These are phyloP conservation scores for Mycosphaerelloides madeirae DNA, from an alignment of 2,329 filamentous ascomycete species.

Conservation along the genomic window DNA sequence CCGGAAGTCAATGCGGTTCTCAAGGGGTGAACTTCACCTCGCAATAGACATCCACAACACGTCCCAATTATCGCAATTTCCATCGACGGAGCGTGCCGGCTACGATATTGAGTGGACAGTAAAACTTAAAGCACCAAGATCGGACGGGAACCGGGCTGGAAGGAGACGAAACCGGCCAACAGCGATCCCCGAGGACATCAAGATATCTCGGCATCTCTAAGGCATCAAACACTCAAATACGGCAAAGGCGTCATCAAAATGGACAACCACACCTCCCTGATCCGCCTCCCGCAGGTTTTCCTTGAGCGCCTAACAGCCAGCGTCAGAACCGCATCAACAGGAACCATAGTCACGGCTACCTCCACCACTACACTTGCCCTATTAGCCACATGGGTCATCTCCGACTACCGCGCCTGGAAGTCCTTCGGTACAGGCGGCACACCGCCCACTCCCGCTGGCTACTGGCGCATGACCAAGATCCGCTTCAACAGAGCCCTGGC, in stretches of 20 bases:
- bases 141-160: too few species aligned
- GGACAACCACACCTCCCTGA: background rate
- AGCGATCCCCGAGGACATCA: too few species aligned
- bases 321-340: background rate
- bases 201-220: too few species aligned
- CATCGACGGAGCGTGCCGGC: too few species aligned
- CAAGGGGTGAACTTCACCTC: too few species aligned
- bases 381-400: slow-evolving; percentile 7
- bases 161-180: too few species aligned
- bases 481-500: slow-evolving; percentile 10
- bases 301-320: background rate
- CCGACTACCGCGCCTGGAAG: slow-evolving; percentile 14
- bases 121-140: too few species aligned
- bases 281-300: slow-evolving; percentile 1
- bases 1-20: too few species aligned
- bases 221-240: too few species aligned
- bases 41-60: too few species aligned
- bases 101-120: too few species aligned
- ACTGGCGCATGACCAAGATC: slow-evolving; percentile 15
- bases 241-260: background rate
- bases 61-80: too few species aligned
- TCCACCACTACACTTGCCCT: background rate
- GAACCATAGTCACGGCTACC: background rate
- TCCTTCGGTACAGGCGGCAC: slow-evolving; percentile 18
- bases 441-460: slow-evolving; percentile 10